Conservation (phyloP, 176 grass and related monocot genomes). For the Oryza glaberrima region DNA sequence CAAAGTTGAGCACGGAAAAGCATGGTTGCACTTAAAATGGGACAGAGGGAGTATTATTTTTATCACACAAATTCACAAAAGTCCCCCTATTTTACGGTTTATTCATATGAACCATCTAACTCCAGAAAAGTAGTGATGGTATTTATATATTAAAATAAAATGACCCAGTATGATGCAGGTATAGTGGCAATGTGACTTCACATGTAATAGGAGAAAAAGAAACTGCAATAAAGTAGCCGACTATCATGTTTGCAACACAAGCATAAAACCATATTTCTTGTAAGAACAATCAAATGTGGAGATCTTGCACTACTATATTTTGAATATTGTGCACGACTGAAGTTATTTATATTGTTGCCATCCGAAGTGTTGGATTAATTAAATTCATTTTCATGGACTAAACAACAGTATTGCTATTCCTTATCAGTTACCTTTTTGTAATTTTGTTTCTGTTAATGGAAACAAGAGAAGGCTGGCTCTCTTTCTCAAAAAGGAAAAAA, state of each 20-base stretch:
- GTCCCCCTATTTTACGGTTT: neutral
- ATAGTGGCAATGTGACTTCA: too few relatives aligned
- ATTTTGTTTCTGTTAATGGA: too few relatives aligned
- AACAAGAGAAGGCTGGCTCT: too few relatives aligned
- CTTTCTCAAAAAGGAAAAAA: too few relatives aligned
- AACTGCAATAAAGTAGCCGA: neutral
- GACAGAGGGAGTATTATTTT: neutral
- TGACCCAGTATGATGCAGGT: neutral
- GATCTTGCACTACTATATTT: too few relatives aligned
- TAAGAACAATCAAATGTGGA: neutral
- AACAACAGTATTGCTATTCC: neutral
- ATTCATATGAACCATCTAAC: too few relatives aligned
- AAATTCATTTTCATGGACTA: too few relatives aligned
- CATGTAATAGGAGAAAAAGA: neutral
- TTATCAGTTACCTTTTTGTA: neutral
- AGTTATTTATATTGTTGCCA: too few relatives aligned
- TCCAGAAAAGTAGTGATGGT: neutral
- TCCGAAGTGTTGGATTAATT: too few relatives aligned
- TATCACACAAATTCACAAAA: neutral
- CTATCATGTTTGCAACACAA: neutral
- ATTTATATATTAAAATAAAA: conserved; percentile 5
- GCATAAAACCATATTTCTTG: neutral
- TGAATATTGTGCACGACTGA: too few relatives aligned
- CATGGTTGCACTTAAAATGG: too few relatives aligned
- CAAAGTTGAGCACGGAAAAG: too few relatives aligned